Percentiles rank a stretch among this genome's conserved stretches.
These are phyloP conservation scores for Botrytis hyacinthi DNA, from an alignment of 2,329 filamentous ascomycete species.

Conservation along the genomic window DNA sequence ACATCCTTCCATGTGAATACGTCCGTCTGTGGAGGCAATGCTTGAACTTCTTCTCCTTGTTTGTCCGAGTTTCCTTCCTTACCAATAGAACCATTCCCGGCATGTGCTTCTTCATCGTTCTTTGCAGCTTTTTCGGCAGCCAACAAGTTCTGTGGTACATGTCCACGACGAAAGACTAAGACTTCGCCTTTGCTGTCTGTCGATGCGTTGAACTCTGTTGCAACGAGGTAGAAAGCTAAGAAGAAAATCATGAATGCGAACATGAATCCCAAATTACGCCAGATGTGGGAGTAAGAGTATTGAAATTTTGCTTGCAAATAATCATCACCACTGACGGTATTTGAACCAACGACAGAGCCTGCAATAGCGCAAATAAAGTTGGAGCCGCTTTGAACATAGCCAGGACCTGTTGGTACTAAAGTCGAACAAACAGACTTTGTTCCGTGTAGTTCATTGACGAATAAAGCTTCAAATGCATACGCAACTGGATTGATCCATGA, in stretches of 20 bases:
- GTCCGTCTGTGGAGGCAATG: conserved; percentile 35
- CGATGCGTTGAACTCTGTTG: conserved; percentile 62
- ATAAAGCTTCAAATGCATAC: conserved; percentile 77
- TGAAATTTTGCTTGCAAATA: conserved; percentile 56
- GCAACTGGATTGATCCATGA: conserved; percentile 61
- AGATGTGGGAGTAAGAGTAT: conserved; percentile 50
- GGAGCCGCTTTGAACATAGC: conserved; percentile 47
- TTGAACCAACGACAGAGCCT: conserved; percentile 54
- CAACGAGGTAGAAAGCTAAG: conserved; percentile 58
- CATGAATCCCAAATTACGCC: conserved; percentile 64
- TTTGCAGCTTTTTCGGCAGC: conserved; percentile 38
- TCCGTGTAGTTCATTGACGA: conserved; percentile 87
- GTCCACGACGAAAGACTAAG: conserved; percentile 68
- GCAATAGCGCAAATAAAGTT: conserved; percentile 54
- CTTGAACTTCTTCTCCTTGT: conserved; percentile 32
- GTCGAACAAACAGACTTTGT: conserved; percentile 61
- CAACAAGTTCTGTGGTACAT: conserved; percentile 42
- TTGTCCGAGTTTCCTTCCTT: conserved; percentile 24
- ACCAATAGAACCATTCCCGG: conserved; percentile 15
- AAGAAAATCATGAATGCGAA: conserved; percentile 65
- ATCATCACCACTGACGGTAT: conserved; percentile 54
- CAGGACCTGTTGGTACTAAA: conserved; percentile 32
- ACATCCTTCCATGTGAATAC: conserved; percentile 41
- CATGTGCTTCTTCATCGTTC: conserved; percentile 32
- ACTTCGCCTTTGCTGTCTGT: conserved; percentile 75